Evolutionary conservation across 192 early-diverging fungal genomes (phyloP), one percentile per base, ranked within the genome.

Genomic region (Backusella sp.): DNA sequence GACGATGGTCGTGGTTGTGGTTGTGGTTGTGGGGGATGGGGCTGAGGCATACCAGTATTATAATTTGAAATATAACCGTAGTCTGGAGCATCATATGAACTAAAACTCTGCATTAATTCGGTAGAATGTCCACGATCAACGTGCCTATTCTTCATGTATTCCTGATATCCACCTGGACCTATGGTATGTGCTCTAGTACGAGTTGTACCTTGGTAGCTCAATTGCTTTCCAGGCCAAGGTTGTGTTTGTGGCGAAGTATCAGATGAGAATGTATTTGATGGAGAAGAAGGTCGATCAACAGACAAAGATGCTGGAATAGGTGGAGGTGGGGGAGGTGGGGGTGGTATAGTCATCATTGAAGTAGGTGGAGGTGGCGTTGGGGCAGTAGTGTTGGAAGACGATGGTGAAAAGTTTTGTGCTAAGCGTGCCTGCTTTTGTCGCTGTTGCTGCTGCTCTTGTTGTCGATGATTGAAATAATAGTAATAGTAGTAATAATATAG

Each of bases 401-500:
- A 52, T 15, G 36, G 35, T 23, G 68, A 69, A 41, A 23, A 69
- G 6, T 0, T 41, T 69, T 69, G 35, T 9, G 39, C 23, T 23
- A 26, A 69, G 3, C 37, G 21, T 36, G 68, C 36, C 23, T 75
- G 74, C 8, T 62, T 62, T 28, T 62, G 56, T 28, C 32, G 49
- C 30, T 53, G 41, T 1, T 67, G 66, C n/a, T 67, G 34, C 26
- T 72, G 70, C 68, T 42, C 21, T 44, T 79, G 77, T 42, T 74
- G 77, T 42, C 74, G 73, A 41, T 79, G 30, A 39, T 79, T 79
- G 65, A 74, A 79, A 19, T 79, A 79, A 26, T 79, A 79, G 34
- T 79, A 79, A 46, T 79, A 79, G 23, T 79, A 79, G 26, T 79
- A 79, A 70, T 79, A 79, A 44, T 79, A 79, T 35, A 79, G 66